Conservation (phyloP, 2,329 filamentous ascomycete genomes). For the Elsinoe perseae region DNA sequence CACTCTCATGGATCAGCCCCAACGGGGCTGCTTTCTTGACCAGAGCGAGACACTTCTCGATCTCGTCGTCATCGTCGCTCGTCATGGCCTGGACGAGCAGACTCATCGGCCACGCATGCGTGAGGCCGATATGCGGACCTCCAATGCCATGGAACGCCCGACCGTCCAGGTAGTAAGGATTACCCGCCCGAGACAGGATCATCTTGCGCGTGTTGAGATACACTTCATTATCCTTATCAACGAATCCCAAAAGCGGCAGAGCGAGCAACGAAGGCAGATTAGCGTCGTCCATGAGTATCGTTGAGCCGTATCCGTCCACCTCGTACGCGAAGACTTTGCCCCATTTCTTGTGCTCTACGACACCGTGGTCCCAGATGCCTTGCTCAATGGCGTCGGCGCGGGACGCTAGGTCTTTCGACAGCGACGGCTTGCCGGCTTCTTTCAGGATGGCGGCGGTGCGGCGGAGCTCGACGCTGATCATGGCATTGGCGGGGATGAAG, state of each 20-base stretch:
- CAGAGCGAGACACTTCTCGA: constrained; percentile 59
- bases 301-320: constrained; percentile 76
- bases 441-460: constrained; percentile 64
- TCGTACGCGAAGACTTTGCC: constrained; percentile 80
- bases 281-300: constrained; percentile 81
- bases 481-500: constrained; percentile 91
- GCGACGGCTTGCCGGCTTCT: constrained; percentile 47
- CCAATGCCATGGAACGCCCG: constrained; percentile 78
- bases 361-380: constrained; percentile 77
- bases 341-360: constrained; percentile 66
- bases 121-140: constrained; percentile 72
- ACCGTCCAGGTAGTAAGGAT: constrained; percentile 82
- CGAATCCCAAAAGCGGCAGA: constrained; percentile 70
- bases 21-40: constrained; percentile 69
- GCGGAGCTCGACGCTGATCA: constrained; percentile 85
- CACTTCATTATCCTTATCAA: constrained; percentile 54
- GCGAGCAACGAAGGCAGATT: constrained; percentile 77
- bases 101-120: constrained; percentile 95
- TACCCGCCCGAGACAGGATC: constrained; percentile 65
- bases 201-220: constrained; percentile 87
- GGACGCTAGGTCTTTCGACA: constrained; percentile 43
- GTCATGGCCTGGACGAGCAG: constrained; percentile 87
- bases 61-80: constrained; percentile 73
- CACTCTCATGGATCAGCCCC: constrained; percentile 84
- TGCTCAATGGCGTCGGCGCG: constrained; percentile 60